Evolutionary conservation across 192 early-diverging fungal genomes (phyloP).

Genomic region (Polychytrium aggregatum): DNA sequence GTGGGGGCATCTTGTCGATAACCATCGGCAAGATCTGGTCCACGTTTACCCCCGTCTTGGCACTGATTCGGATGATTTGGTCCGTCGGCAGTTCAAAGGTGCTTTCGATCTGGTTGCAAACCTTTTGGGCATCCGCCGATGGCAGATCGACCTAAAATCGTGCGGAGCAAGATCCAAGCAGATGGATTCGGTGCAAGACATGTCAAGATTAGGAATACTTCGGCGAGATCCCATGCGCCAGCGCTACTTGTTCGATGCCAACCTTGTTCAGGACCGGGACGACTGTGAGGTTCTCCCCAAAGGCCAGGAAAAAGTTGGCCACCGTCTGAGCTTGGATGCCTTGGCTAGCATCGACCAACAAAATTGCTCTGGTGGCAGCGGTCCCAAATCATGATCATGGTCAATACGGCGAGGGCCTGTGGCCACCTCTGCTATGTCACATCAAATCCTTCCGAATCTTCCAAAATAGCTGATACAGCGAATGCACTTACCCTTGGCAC

Average conservation of each 20-base stretch:
- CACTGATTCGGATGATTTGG: slow-evolving; percentile 55
- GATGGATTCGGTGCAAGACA: too few relatives aligned
- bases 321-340: slow-evolving; percentile 98
- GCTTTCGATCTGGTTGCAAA: slow-evolving; percentile 67
- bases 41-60: slow-evolving; percentile 59
- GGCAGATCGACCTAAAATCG: slow-evolving; percentile 87
- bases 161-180: too few relatives aligned
- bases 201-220: too few relatives aligned
- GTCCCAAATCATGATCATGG: background rate
- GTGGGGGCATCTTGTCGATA: slow-evolving; percentile 69
- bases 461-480: background rate
- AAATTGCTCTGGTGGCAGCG: slow-evolving; percentile 36
- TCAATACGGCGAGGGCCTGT: too few relatives aligned
- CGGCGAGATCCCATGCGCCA: too few relatives aligned
- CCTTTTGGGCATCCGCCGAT: slow-evolving; percentile 67
- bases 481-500: slow-evolving; percentile 60
- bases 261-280: slow-evolving; percentile 90
- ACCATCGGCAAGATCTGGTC: slow-evolving; percentile 64
- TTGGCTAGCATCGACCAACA: slow-evolving; percentile 89
- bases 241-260: too few relatives aligned
- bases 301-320: slow-evolving; percentile 92
- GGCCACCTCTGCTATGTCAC: too few relatives aligned
- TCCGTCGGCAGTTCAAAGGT: slow-evolving; percentile 75
- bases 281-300: slow-evolving; percentile 71
- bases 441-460: too few relatives aligned